Evolutionary conservation across 192 early-diverging fungal genomes (phyloP).

Genomic region (Coemansia sp.): DNA sequence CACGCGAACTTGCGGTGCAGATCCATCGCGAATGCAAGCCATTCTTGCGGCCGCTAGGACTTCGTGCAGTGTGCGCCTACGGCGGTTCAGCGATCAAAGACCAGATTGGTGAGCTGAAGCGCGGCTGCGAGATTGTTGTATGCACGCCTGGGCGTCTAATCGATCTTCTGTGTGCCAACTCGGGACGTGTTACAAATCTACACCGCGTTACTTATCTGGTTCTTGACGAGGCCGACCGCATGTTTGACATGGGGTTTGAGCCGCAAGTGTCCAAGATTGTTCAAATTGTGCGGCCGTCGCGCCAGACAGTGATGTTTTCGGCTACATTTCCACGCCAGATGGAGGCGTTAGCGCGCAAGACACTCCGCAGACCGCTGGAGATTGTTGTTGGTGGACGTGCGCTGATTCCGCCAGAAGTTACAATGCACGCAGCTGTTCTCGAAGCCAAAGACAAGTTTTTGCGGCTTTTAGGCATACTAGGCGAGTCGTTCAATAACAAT

Average conservation of each 20-base stretch:
- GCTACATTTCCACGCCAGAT: constrained; percentile 96
- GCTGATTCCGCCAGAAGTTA: constrained; percentile 84
- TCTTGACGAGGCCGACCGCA: constrained; percentile 94
- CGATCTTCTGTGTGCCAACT: constrained; percentile 84
- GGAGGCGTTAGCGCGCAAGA: constrained; percentile 92
- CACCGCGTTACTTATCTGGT: constrained; percentile 91
- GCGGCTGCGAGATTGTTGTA: constrained; percentile 88
- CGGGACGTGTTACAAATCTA: constrained; percentile 85
- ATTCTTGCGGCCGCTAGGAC: constrained; percentile 83
- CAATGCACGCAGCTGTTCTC: constrained; percentile 87
- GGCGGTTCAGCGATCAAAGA: constrained; percentile 85
- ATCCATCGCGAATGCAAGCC: constrained; percentile 91
- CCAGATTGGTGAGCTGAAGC: constrained; percentile 86
- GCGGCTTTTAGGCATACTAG: constrained; percentile 85
- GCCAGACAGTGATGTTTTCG: constrained; percentile 89
- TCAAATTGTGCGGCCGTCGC: constrained; percentile 81
- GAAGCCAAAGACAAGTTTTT: constrained; percentile 79
- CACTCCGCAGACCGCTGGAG: constrained; percentile 85
- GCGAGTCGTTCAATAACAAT: constrained; percentile 72
- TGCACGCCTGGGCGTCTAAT: constrained; percentile 92
- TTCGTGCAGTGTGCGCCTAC: constrained; percentile 87
- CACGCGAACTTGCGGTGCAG: constrained; percentile 89
- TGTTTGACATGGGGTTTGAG: constrained; percentile 99
- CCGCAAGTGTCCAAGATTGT: constrained; percentile 97
- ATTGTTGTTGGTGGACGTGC: constrained; percentile 94